These are phyloP conservation scores for Termitomyces sp. DNA, from an alignment of 768 basidiomycete species.

Conservation along the genomic window DNA sequence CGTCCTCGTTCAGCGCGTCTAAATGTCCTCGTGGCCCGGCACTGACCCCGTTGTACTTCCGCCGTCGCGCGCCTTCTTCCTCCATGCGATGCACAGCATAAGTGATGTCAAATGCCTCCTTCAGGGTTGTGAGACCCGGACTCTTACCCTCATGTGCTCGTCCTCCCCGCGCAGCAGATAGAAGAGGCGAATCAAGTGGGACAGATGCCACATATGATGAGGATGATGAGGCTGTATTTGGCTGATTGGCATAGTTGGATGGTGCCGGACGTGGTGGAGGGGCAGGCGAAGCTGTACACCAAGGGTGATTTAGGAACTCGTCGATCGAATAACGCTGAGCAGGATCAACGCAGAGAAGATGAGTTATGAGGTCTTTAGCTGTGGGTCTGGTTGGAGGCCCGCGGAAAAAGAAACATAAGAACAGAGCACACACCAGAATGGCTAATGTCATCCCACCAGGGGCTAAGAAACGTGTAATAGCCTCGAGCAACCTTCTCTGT, in stretches of 20 bases:
- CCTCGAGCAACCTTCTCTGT: constrained; percentile 98
- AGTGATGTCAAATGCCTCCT: constrained; percentile 98
- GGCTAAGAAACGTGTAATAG: constrained; percentile 96
- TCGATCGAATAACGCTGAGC: constrained; percentile 96
- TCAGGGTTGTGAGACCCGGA: constrained; percentile 88
- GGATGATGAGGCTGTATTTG: constrained; percentile 26
- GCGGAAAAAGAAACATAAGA: not conserved
- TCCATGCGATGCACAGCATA: constrained; percentile 99
- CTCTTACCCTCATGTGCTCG: constrained; percentile 73
- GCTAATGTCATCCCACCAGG: constrained; percentile 99
- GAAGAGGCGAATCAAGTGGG: constrained; percentile 86
- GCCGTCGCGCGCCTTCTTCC: constrained; percentile 88
- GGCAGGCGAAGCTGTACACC: constrained; percentile 74
- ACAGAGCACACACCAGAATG: constrained; percentile 51
- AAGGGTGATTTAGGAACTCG: constrained; percentile 94
- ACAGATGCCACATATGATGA: constrained; percentile 22
- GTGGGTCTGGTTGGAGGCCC: constrained; percentile 3
- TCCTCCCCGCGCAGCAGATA: constrained; percentile 75
- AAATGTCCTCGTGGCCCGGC: constrained; percentile 78
- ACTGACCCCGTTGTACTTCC: constrained; percentile 75
- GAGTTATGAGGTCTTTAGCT: constrained; percentile 96
- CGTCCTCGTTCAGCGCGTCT: constrained; percentile 88
- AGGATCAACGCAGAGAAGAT: constrained; percentile 94
- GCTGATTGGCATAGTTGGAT: constrained; percentile 34
- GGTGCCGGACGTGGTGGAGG: constrained; percentile 70